Conservation (phyloP, 371 early-diverging fungal genomes). For the Mortierella sp. region DNA sequence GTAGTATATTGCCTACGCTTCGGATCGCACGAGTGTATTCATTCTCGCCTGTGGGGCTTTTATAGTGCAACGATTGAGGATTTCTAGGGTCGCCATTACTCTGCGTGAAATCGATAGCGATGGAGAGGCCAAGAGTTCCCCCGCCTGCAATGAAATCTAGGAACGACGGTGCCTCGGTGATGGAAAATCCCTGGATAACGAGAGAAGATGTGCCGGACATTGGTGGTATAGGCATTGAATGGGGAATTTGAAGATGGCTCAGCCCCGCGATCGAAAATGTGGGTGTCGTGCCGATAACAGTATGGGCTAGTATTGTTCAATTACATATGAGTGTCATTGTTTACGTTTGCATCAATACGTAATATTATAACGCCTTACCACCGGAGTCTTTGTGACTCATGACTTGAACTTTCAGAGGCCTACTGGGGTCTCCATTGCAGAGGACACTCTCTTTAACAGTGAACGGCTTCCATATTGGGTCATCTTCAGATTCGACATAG, state of each 20-base stretch:
- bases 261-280: conserved; percentile 19
- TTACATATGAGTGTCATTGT: too few species aligned
- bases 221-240: conserved; percentile 30
- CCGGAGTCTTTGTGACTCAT: conserved; percentile 41
- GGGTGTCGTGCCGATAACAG: conserved; percentile 23
- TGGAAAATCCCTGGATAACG: conserved; percentile 21
- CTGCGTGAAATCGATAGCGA: conserved; percentile 67
- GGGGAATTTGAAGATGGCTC: conserved; percentile 22
- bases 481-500: conserved; percentile 17
- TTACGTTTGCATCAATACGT: not conserved
- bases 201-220: conserved; percentile 23
- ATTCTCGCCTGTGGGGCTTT: conserved; percentile 40
- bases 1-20: conserved; percentile 59
- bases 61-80: conserved; percentile 60
- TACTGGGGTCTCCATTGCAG: conserved; percentile 51
- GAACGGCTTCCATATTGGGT: conserved; percentile 31
- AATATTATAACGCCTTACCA: conserved; percentile 10
- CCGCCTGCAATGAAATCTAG: conserved; percentile 63
- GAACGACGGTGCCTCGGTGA: conserved; percentile 52
- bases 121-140: conserved; percentile 52
- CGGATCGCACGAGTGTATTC: conserved; percentile 61
- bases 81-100: conserved; percentile 60
- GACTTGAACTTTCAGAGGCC: conserved; percentile 37
- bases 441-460: conserved; percentile 42
- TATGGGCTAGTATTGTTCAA: conserved; percentile 25